A percentile compares a stretch with the other conserved stretches of the same genome.
These are phyloP conservation scores for Rhodamnia argentea DNA, from an alignment of 345 rosid species.

Conservation along the genomic window DNA sequence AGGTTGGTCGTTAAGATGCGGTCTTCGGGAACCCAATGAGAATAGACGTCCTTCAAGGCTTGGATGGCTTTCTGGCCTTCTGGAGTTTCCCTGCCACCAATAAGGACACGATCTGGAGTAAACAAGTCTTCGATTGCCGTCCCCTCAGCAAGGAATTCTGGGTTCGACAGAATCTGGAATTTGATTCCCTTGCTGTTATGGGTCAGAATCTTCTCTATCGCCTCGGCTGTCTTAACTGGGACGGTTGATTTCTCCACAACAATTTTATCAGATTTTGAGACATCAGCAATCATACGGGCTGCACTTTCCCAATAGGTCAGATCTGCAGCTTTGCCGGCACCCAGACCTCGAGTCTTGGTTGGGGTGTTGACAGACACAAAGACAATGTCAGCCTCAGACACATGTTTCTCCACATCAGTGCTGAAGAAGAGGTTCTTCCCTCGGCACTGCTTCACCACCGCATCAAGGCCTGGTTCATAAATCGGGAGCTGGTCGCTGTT, in stretches of 20 bases:
- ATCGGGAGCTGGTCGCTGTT: slow-evolving; percentile 88
- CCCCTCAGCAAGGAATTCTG: slow-evolving; percentile 96
- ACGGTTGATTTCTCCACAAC: slow-evolving; percentile 98
- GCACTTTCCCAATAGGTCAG: slow-evolving; percentile 98
- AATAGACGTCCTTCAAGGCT: slow-evolving; percentile 66
- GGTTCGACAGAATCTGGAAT: slow-evolving; percentile 90
- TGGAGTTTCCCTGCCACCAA: slow-evolving; percentile 93
- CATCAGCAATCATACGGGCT: slow-evolving; percentile 93
- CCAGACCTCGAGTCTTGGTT: slow-evolving; percentile 84
- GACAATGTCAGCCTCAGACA: slow-evolving; percentile 77
- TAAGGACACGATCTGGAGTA: slow-evolving; percentile 76
- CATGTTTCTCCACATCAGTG: slow-evolving; percentile 85
- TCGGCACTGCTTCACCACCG: slow-evolving; percentile 70
- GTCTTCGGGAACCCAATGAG: slow-evolving; percentile 84
- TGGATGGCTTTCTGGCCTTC: slow-evolving; percentile 72
- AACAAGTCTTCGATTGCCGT: slow-evolving; percentile 75
- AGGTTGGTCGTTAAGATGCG: slow-evolving; percentile 79
- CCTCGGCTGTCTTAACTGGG: slow-evolving; percentile 91
- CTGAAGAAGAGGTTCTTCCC: slow-evolving; percentile 93
- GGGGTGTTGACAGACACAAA: slow-evolving; percentile 95
- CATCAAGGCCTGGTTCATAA: slow-evolving; percentile 94
- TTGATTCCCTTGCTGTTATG: slow-evolving; percentile 96
- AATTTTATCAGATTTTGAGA: slow-evolving; percentile 78
- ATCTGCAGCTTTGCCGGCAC: slow-evolving; percentile 96
- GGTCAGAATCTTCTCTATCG: slow-evolving; percentile 84